Percentiles rank a stretch among this genome's conserved stretches.
Conservation (phyloP, 2,329 filamentous ascomycete genomes). For the Arthrobotrys sphaeroides region DNA sequence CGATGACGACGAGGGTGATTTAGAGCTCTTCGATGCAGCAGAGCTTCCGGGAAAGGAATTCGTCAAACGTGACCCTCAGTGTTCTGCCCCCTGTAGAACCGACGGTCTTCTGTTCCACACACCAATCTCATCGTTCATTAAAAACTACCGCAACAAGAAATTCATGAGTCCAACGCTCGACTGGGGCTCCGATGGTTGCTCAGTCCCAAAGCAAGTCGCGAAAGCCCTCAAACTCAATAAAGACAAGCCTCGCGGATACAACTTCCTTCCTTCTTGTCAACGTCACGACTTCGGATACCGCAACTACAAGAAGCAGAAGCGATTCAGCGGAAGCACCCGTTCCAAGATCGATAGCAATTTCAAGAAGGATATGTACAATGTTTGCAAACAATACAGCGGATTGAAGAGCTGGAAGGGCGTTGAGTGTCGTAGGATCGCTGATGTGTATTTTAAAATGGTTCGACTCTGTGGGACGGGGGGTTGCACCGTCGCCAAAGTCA, state of each 20-base stretch:
- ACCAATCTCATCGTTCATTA: constrained; percentile 18
- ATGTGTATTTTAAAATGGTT: constrained; percentile 60
- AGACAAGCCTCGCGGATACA: constrained; percentile 62
- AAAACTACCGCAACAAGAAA: constrained; percentile 30
- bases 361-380: constrained; percentile 61
- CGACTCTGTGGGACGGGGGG: constrained; percentile 36
- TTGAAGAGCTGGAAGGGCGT: constrained; percentile 21
- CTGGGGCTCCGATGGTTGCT: constrained; percentile 35
- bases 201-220: constrained; percentile 7
- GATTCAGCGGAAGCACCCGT: constrained; percentile 63
- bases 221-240: constrained; percentile 18
- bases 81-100: constrained; percentile 16
- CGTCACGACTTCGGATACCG: constrained; percentile 69
- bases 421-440: constrained; percentile 58
- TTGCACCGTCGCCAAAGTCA: constrained; percentile 19
- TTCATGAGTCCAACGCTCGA: constrained; percentile 10
- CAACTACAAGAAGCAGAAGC: constrained; percentile 65
- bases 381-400: constrained; percentile 58
- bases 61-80: constrained; percentile 21
- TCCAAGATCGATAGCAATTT: constrained; percentile 65
- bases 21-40: constrained; percentile 10
- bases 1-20: constrained; percentile 24
- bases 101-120: constrained; percentile 17
- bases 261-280: constrained; percentile 64
- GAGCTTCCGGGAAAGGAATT: constrained; percentile 24